Evolutionary conservation across 2,329 filamentous ascomycete species (phyloP).

Genomic region (Ophidiomyces ophidiicola): DNA sequence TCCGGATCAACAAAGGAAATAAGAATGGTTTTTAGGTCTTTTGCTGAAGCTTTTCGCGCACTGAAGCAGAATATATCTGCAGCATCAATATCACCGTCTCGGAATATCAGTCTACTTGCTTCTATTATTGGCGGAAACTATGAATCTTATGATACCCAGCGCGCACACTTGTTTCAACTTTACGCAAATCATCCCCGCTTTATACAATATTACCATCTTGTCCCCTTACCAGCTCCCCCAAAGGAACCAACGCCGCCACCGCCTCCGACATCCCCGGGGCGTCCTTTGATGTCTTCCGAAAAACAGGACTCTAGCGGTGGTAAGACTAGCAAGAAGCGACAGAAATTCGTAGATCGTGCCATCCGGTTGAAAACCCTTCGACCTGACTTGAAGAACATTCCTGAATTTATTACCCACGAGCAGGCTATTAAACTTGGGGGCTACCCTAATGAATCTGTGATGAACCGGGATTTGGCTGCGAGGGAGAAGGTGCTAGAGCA

Average conservation of each 20-base stretch:
- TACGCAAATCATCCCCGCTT: constrained; percentile 34
- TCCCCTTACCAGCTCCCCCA: constrained; percentile 15
- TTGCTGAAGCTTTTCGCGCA: constrained; percentile 50
- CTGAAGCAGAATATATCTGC: constrained; percentile 47
- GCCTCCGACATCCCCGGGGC: neutral
- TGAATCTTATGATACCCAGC: constrained; percentile 56
- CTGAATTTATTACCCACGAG: constrained; percentile 21
- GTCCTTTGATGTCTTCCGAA: neutral
- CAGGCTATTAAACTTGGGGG: constrained; percentile 24
- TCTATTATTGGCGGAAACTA: constrained; percentile 70
- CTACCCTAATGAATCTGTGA: constrained; percentile 23
- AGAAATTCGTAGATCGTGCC: constrained; percentile 23
- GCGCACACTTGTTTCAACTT: constrained; percentile 48
- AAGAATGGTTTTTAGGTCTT: constrained; percentile 52
- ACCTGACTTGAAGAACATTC: constrained; percentile 22
- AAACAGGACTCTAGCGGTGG: constrained; percentile 13
- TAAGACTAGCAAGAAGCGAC: constrained; percentile 21
- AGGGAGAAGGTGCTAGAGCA: constrained; percentile 11
- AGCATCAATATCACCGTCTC: constrained; percentile 16
- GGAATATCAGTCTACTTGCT: constrained; percentile 50
- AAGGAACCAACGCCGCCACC: constrained; percentile 10
- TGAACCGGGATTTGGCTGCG: constrained; percentile 23
- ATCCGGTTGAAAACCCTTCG: constrained; percentile 22
- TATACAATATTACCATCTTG: constrained; percentile 22
- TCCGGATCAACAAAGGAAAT: constrained; percentile 71